Evolutionary conservation across 2,329 filamentous ascomycete genomes (phyloP).

Genomic region (Falciphora oryzae): DNA sequence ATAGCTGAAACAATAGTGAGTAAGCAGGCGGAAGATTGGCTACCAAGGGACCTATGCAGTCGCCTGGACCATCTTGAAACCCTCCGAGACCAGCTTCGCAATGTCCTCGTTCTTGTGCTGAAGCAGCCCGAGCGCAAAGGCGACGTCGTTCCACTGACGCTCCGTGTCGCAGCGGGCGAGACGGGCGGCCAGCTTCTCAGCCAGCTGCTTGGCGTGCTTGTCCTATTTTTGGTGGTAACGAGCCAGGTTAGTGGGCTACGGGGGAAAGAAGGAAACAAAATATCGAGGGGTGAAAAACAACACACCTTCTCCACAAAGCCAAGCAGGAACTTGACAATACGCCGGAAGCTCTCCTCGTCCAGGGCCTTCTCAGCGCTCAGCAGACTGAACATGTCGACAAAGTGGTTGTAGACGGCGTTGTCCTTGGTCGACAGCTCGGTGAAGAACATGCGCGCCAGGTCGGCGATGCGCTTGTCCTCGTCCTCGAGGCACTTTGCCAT

Average conservation of each 20-base stretch:
- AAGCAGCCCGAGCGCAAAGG: slow-evolving; percentile 80
- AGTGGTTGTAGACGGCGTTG: slow-evolving; percentile 98
- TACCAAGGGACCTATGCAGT: slow-evolving; percentile 36
- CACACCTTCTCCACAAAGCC: slow-evolving; percentile 95
- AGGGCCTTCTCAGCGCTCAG: slow-evolving; percentile 75
- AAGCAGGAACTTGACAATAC: slow-evolving; percentile 86
- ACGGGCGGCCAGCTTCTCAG: slow-evolving; percentile 85
- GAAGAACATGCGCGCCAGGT: slow-evolving; percentile 97
- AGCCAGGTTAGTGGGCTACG: neutral
- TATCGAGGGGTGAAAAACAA: slow-evolving; percentile 6
- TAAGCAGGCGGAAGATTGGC: neutral
- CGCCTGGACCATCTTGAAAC: slow-evolving; percentile 66
- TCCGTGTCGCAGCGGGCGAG: slow-evolving; percentile 83
- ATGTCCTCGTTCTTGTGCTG: slow-evolving; percentile 95
- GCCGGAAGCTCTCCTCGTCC: slow-evolving; percentile 77
- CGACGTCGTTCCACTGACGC: slow-evolving; percentile 95
- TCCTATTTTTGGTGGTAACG: slow-evolving; percentile 51
- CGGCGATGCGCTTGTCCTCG: slow-evolving; percentile 87
- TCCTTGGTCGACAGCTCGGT: slow-evolving; percentile 96
- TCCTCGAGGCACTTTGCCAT: slow-evolving; percentile 99
- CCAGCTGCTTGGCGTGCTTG: slow-evolving; percentile 91
- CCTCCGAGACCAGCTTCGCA: slow-evolving; percentile 65
- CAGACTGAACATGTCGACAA: slow-evolving; percentile 97
- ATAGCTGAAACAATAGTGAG: neutral
- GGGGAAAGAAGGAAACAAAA: neutral